Base-by-base conservation (phyloP, 257 asterid genomes). In the Echium plantagineum region DNA sequence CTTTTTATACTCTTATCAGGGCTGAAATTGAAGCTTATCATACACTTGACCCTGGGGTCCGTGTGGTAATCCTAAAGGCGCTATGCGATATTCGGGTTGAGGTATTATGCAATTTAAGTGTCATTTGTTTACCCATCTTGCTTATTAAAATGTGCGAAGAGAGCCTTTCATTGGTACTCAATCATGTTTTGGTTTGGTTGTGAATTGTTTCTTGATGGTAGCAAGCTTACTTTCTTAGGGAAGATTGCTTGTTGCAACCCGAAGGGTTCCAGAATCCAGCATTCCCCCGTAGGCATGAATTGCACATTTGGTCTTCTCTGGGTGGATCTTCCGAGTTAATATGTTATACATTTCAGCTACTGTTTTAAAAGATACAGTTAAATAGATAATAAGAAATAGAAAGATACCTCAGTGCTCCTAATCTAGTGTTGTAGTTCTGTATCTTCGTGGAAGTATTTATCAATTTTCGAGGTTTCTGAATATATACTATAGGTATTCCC, bases 11-110 rank as follows among this genome's bases (percentile, higher is more conserved):
- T 55, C 20, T 66, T 63, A 71, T 56, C 59, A 93, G 99, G 91
- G 78, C 95, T 74, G 99, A 89, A 77, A 59, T 93, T 75, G 97
- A 86, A 61, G 83, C 82, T 38, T 89, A 93, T 70, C 76, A 69
- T 63, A 71, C 84, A 38, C 88, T 93, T 55, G 95, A 89, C 72
- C 97, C 97, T 42, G 91, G 81, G 21, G 89, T 93, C 58, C 84
- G 99, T 21, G 96, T 89, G 79, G 78, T 86, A 75, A 93, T 89
- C 73, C 69, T 93, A 77, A 93, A 93, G 84, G 99, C 99, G 46
- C 62, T 89, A 60, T 93, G 99, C 67, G 99, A 93, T 76, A 93
- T 93, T 70, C 99, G 99, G 60, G 97, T 93, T 52, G 97, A 89
- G 99, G 99, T 93, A 81, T 70, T 18, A 35, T 35, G 55, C 66